Percentiles rank a stretch among this genome's conserved stretches.
Conservation (phyloP, 78 protist genomes). For the Isochrysis galbana region DNA sequence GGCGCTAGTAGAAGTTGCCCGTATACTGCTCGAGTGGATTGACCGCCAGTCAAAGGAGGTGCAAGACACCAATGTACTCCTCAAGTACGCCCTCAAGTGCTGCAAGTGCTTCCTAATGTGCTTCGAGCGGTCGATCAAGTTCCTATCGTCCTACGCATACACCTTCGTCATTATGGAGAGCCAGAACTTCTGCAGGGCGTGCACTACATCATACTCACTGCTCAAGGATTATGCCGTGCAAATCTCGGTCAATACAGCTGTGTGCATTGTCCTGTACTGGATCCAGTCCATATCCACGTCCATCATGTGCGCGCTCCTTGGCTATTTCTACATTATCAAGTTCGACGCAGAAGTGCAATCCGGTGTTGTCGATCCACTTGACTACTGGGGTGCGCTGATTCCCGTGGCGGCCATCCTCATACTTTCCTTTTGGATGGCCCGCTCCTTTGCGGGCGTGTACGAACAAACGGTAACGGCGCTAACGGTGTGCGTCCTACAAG, state of each 20-base stretch:
- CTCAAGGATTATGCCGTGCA: not conserved
- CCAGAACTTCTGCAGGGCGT: not conserved
- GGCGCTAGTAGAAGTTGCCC: not conserved
- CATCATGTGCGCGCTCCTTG: not conserved
- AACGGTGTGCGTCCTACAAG: not conserved
- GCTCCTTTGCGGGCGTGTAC: not conserved
- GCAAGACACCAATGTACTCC: not conserved
- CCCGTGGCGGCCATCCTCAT: not conserved
- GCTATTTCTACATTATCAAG: not conserved
- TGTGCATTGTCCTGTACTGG: not conserved
- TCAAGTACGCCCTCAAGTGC: not conserved
- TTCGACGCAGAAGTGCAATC: not conserved
- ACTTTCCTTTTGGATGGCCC: not conserved
- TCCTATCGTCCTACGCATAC: not conserved
- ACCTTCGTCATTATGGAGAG: not conserved
- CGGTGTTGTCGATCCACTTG: not conserved
- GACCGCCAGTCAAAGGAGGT: not conserved
- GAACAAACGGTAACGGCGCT: not conserved
- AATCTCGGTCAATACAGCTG: not conserved
- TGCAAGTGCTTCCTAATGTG: not conserved
- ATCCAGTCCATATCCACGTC: not conserved
- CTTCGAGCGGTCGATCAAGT: not conserved
- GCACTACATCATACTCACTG: not conserved
- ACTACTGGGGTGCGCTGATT: not conserved
- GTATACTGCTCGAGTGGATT: not conserved